These are phyloP conservation scores for Pseudogymnoascus sp. DNA, from an alignment of 2,329 filamentous ascomycete genomes.

Conservation along the genomic window DNA sequence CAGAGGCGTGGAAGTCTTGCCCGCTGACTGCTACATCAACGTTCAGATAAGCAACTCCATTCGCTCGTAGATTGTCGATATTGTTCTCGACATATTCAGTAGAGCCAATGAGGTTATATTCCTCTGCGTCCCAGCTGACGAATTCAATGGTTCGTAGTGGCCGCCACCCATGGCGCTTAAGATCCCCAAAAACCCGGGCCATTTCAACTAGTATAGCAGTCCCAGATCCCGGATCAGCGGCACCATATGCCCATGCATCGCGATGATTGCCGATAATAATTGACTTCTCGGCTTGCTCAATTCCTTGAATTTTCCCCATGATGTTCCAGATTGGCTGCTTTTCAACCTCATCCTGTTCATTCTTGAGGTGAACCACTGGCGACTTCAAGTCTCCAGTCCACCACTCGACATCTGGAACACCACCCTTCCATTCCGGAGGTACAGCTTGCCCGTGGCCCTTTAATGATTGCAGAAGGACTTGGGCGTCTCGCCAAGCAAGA, in stretches of 20 bases:
- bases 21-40: slow-evolving; percentile 78
- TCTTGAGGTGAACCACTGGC: slow-evolving; percentile 72
- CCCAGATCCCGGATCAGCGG: slow-evolving; percentile 76
- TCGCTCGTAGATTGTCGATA: slow-evolving; percentile 59
- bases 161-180: slow-evolving; percentile 72
- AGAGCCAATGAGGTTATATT: slow-evolving; percentile 89
- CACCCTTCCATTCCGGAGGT: slow-evolving; percentile 65
- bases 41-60: slow-evolving; percentile 84
- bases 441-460: slow-evolving; percentile 65
- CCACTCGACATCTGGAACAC: slow-evolving; percentile 68
- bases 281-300: slow-evolving; percentile 74
- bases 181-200: slow-evolving; percentile 72
- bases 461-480: slow-evolving; percentile 66
- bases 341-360: slow-evolving; percentile 76
- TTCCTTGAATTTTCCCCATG: slow-evolving; percentile 72
- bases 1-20: slow-evolving; percentile 64
- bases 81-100: slow-evolving; percentile 92
- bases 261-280: slow-evolving; percentile 90
- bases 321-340: slow-evolving; percentile 89
- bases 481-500: slow-evolving; percentile 81
- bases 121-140: slow-evolving; percentile 89
- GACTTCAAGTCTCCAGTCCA: slow-evolving; percentile 73
- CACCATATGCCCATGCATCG: slow-evolving; percentile 86
- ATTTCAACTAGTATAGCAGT: slow-evolving; percentile 89
- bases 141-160: slow-evolving; percentile 94